These are phyloP conservation scores for Tetrapisispora iriomotensis DNA, from an alignment of 805 yeast species.

Conservation along the genomic window DNA sequence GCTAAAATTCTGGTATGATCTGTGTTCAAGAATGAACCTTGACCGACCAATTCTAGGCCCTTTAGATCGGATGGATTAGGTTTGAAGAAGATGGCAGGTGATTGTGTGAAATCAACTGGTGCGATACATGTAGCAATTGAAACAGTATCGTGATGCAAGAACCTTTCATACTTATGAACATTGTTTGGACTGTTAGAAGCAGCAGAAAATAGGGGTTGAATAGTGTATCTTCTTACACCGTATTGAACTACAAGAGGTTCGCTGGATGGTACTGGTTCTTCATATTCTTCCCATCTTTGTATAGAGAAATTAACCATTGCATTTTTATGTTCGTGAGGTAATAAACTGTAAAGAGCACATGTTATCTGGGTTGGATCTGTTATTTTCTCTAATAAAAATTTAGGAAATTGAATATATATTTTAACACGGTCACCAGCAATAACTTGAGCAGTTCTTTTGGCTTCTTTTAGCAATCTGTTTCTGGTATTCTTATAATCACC, in stretches of 20 bases:
- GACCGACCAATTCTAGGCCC: constrained; percentile 63
- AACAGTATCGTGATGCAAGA: constrained; percentile 64
- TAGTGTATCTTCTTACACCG: constrained; percentile 81
- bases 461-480: constrained; percentile 56
- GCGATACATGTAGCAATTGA: constrained; percentile 80
- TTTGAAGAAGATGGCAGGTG: constrained; percentile 79
- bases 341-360: constrained; percentile 60
- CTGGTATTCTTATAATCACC: constrained; percentile 69
- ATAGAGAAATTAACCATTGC: constrained; percentile 76
- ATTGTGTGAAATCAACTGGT: constrained; percentile 73
- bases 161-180: constrained; percentile 79
- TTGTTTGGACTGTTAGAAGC: constrained; percentile 69
- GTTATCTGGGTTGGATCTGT: constrained; percentile 38
- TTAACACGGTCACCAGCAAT: constrained; percentile 57
- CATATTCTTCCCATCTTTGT: constrained; percentile 84
- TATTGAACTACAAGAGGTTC: constrained; percentile 78
- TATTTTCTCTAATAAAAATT: constrained; percentile 34
- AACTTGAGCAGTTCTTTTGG: constrained; percentile 36
- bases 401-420: constrained; percentile 51
- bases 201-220: constrained; percentile 76
- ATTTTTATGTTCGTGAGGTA: constrained; percentile 78
- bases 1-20: constrained; percentile 80
- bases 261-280: constrained; percentile 75
- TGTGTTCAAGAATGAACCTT: constrained; percentile 80
- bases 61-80: constrained; percentile 37